Conservation (phyloP, 75 land plant species). For the Pseudotsuga menziesii region DNA sequence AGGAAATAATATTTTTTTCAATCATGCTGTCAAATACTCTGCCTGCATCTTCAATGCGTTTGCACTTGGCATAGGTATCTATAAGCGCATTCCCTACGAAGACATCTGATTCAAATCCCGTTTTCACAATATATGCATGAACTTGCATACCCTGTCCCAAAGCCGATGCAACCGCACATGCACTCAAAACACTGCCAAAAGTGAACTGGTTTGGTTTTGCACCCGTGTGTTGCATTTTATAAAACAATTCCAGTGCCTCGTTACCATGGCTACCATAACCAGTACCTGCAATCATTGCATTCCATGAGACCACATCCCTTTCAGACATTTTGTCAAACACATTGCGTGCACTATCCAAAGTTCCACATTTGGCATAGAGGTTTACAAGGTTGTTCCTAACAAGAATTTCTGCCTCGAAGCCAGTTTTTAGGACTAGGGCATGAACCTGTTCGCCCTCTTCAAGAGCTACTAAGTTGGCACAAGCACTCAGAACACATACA, state of each 20-base stretch:
- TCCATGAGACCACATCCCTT: slow-evolving; percentile 20
- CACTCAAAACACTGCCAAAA: slow-evolving; percentile 19
- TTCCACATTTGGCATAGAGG: slow-evolving; percentile 30
- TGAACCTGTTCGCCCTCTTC: slow-evolving; percentile 44
- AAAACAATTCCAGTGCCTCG: not conserved
- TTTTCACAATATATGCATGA: slow-evolving; percentile 13
- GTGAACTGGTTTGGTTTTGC: not conserved
- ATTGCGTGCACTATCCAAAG: slow-evolving; percentile 8
- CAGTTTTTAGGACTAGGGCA: not conserved
- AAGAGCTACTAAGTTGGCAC: slow-evolving; percentile 28
- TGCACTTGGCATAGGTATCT: slow-evolving; percentile 31
- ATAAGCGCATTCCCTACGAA: slow-evolving; percentile 32
- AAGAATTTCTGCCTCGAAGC: not conserved
- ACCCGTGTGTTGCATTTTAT: not conserved
- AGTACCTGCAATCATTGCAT: slow-evolving; percentile 18
- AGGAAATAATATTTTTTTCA: slow-evolving; percentile 22
- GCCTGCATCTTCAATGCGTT: slow-evolving; percentile 13
- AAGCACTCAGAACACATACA: slow-evolving; percentile 37
- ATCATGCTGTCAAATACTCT: slow-evolving; percentile 28
- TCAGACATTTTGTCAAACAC: slow-evolving; percentile 10
- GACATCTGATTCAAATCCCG: slow-evolving; percentile 26
- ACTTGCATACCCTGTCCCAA: slow-evolving; percentile 18
- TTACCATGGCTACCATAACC: slow-evolving; percentile 6
- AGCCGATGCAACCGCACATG: slow-evolving; percentile 14
- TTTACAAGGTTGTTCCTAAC: slow-evolving; percentile 5